A percentile compares a stretch with the other conserved stretches of the same genome.
Evolutionary conservation across 2,329 filamentous ascomycete genomes (phyloP).

Genomic region (Monilinia vaccinii-corymbosi): DNA sequence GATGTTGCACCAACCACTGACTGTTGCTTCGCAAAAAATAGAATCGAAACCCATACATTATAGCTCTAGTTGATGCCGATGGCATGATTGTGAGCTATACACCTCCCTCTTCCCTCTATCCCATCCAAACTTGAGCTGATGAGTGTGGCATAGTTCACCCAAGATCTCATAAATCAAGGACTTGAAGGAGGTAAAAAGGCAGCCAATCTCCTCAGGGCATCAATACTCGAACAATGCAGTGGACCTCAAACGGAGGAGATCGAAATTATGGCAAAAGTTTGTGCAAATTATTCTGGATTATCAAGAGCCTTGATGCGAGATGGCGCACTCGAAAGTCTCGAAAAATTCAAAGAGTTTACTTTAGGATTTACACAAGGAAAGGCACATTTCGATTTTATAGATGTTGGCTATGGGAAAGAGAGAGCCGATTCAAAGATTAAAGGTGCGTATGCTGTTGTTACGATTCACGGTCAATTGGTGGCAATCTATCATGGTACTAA

Average conservation of each 20-base stretch:
- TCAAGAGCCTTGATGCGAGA: constrained; percentile 41
- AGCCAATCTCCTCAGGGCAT: constrained; percentile 37
- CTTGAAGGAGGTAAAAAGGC: constrained; percentile 34
- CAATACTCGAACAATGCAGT: constrained; percentile 39
- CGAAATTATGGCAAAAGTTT: constrained; percentile 47
- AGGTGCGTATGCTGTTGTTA: constrained; percentile 35
- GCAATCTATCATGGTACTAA: constrained; percentile 11
- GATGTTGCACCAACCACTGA: not conserved
- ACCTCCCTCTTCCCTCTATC: constrained; percentile 14
- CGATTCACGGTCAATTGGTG: not conserved
- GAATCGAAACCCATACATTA: constrained; percentile 47
- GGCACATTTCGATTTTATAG: constrained; percentile 53
- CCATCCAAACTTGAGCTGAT: constrained; percentile 9
- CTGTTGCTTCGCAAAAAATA: constrained; percentile 9
- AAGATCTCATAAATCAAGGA: constrained; percentile 44
- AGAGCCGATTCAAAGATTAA: constrained; percentile 51
- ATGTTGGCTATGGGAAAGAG: constrained; percentile 51
- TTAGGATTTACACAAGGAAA: constrained; percentile 51
- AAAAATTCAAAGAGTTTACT: constrained; percentile 47
- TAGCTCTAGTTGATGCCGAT: constrained; percentile 55
- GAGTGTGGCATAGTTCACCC: constrained; percentile 42
- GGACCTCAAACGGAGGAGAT: constrained; percentile 36
- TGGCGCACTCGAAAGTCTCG: constrained; percentile 36
- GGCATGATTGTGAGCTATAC: constrained; percentile 44
- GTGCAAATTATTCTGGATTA: constrained; percentile 45